Evolutionary conservation across 2,329 filamentous ascomycete species (phyloP), one percentile per base, ranked within the genome.

Genomic region (Clonostachys byssicola): DNA sequence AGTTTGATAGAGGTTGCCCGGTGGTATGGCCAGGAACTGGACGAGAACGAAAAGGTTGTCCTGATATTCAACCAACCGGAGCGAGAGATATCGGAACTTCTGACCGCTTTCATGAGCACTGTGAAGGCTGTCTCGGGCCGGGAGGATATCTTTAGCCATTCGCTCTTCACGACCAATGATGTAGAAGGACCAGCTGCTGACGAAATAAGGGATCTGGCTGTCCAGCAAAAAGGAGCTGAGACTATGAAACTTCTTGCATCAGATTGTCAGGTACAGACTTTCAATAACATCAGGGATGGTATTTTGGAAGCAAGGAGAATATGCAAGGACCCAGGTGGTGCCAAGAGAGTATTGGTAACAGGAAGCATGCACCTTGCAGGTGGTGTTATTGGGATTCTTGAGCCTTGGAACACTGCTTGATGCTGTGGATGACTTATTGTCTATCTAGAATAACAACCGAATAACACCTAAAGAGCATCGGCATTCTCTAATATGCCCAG

Each of bases 61-160:
- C 70, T 97, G 42, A 77, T 97, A 43, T 97, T 97, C 74, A 96
- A 96, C 65, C 92, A 96, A 65, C 90, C 96, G 60, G 90, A 89
- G 10, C 81, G 91, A 34, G 85, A 96, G 59, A 88, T 88, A 6
- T 68, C 72, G 5, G 72, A 78, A 14, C 75, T 95, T 2, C 78
- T 92, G 3, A 68, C 67, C 34, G 76, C 75, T 0, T 71, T 96
- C 2, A 73, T 90, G 47, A 61, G 71, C 10, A 81, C 80, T 3
- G 69, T 88, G 12, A 44, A 45, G 58, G 64, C 42, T 51, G 67
- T 47, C 58, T 68, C 48, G 43, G 74, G 46, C 43, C 65, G 49
- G 56, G 66, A 39, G 3, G 46, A 57, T 65, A 51, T 71, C 0
- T 95, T 96, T 62, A 78, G 79, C 3, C 78, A 88, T 50, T 90